Evolutionary conservation across 805 yeast genomes (phyloP), one percentile per base, ranked within the genome.

Genomic region (Ogataea haglerorum): DNA sequence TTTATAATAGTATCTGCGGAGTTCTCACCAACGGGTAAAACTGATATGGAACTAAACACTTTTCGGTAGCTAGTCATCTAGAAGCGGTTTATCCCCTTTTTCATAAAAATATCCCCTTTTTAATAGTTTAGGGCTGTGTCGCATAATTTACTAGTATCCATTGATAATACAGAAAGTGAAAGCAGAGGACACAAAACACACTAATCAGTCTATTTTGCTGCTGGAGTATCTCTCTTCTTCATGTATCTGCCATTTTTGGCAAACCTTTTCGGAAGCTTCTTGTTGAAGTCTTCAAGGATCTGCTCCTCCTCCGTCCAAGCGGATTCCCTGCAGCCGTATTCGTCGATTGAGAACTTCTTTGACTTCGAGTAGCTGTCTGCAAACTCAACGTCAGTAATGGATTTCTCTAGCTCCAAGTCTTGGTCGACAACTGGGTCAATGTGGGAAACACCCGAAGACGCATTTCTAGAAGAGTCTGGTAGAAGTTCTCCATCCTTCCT

Each of bases 301-400:
- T 8, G 14, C 8, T 36, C 26, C 24, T 35, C 47, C 18, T 39
- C 43, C 18, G 30, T 6, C 5, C 22, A 39, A 13, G 21, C 6
- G 21, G 37, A 23, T 21, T 14, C 34, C 7, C 10, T 26, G 12
- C 25, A 15, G 10, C 18, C 13, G 25, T 22, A n/a, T 14, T 33
- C 30, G 33, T 36, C 38, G 10, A 31, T 16, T 6, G 24, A 36
- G 17, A 38, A 46, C 38, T 47, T 49, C 38, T 51, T 46, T 19
- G 43, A 38, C 16, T 41, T 46, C 24, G 38, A 42, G 33, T 45
- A 51, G 30, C 30, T 49, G 24, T 52, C 57, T 18, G 53, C 56
- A 45, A 63, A 51, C 39, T 61, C 65, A 5, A 57, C 10, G 42
- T 63, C 66, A 13, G 64, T 58, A 13, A 63, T 43, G 12, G 66